Conservation (phyloP, 805 yeast species). For the Blastobotrys robertii region DNA sequence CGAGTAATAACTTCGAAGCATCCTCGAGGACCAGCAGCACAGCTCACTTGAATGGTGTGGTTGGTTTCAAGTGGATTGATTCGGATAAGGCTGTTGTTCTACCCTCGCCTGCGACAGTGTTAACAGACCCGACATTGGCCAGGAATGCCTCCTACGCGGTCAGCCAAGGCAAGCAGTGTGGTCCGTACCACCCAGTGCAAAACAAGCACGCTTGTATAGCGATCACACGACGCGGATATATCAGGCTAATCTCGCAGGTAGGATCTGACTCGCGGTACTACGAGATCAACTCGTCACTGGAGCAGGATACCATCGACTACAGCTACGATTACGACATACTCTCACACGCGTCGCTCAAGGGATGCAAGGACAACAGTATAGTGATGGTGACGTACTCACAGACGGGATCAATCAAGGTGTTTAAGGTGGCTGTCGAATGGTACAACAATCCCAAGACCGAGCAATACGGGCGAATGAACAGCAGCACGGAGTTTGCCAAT, state of each 20-base stretch:
- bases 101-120: constrained; percentile 44
- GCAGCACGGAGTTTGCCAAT: constrained; percentile 6
- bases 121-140: constrained; percentile 13
- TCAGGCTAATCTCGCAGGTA: constrained; percentile 15
- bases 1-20: neutral
- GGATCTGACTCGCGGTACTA: constrained; percentile 13
- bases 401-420: constrained; percentile 15
- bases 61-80: constrained; percentile 63
- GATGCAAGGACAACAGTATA: constrained; percentile 20
- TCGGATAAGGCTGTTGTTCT: constrained; percentile 57
- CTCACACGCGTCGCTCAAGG: constrained; percentile 21
- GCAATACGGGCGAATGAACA: constrained; percentile 6
- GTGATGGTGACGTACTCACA: constrained; percentile 23
- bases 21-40: neutral
- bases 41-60: constrained; percentile 15
- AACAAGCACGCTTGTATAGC: constrained; percentile 65
- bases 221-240: constrained; percentile 50
- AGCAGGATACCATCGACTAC: constrained; percentile 34
- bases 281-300: constrained; percentile 36
- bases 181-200: constrained; percentile 57
- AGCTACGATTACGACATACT: constrained; percentile 17
- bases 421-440: constrained; percentile 24
- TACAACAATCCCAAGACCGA: constrained; percentile 5
- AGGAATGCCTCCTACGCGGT: constrained; percentile 37
- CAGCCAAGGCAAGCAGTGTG: constrained; percentile 47